Evolutionary conservation across 768 basidiomycete genomes (phyloP).

Genomic region (Hypsizygus marmoreus): DNA sequence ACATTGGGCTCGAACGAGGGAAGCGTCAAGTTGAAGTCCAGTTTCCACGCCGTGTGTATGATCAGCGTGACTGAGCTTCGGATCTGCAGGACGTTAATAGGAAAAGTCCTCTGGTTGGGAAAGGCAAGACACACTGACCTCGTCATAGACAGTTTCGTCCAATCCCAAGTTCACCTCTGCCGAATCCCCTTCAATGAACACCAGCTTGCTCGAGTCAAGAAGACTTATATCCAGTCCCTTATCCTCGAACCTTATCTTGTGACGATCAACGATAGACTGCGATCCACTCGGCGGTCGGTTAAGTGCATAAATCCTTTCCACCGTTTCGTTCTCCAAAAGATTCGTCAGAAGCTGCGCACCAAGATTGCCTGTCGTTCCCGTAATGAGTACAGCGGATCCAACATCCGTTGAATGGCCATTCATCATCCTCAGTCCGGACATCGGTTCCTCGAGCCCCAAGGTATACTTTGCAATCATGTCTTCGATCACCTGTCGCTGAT

Average conservation of each 20-base stretch:
- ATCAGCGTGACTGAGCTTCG: slow-evolving; percentile 31
- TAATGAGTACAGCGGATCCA: slow-evolving; percentile 2
- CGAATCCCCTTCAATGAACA: slow-evolving; percentile 32
- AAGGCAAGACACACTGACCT: slow-evolving; percentile 15
- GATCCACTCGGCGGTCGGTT: slow-evolving; percentile 10
- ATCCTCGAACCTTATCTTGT: slow-evolving; percentile 17
- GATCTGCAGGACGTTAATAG: slow-evolving; percentile 24
- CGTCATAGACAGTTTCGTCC: slow-evolving; percentile 10
- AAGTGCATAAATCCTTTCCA: slow-evolving; percentile 5
- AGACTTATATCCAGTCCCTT: slow-evolving; percentile 26
- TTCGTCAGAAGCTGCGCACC: slow-evolving; percentile 7
- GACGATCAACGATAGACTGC: slow-evolving; percentile 4
- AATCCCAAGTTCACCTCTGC: slow-evolving; percentile 28
- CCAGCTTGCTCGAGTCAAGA: slow-evolving; percentile 28
- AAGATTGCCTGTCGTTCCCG: slow-evolving; percentile 11
- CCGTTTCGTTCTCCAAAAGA: slow-evolving; percentile 3
- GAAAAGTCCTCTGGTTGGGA: slow-evolving; percentile 16
- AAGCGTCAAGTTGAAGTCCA: slow-evolving; percentile 46
- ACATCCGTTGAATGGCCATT: too few species aligned
- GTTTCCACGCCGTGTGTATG: slow-evolving; percentile 43
- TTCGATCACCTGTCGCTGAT: slow-evolving; percentile 9
- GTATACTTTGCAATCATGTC: slow-evolving; percentile 40
- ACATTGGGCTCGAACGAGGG: slow-evolving; percentile 52
- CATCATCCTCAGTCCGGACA: too few species aligned
- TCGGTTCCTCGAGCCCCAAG: background rate